Conservation (phyloP, 164 flowering plant species). For the Vitis cinerea region DNA sequence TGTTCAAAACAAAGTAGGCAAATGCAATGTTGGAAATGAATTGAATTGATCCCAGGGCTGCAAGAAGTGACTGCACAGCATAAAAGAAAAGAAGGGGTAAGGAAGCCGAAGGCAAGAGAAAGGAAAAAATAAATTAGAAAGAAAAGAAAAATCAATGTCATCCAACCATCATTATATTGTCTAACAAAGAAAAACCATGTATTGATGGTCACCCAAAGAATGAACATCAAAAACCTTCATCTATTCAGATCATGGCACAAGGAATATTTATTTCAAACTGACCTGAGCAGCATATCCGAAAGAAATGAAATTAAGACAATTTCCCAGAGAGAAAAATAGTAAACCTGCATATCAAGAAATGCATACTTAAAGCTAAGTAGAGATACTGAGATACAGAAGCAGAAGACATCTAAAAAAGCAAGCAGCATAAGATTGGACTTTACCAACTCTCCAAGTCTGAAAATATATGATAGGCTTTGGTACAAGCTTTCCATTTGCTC, state of each 20-base stretch:
- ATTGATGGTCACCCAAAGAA: not conserved
- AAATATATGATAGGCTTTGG: constrained; percentile 80
- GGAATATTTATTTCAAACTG: constrained; percentile 13
- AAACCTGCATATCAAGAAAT: constrained; percentile 55
- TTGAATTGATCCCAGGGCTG: constrained; percentile 94
- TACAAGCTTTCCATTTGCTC: constrained; percentile 49
- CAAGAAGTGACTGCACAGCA: constrained; percentile 85
- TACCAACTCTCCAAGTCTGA: constrained; percentile 96
- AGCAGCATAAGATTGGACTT: constrained; percentile 7
- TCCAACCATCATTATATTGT: not conserved
- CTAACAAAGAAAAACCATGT: not conserved
- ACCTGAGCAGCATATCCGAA: constrained; percentile 99
- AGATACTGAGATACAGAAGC: not conserved
- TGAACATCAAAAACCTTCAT: not conserved
- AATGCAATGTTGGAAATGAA: constrained; percentile 96
- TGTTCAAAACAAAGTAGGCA: constrained; percentile 85
- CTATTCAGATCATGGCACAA: not conserved
- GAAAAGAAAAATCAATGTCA: not conserved
- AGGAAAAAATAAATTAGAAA: not conserved
- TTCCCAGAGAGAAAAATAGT: constrained; percentile 78
- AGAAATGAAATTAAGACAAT: constrained; percentile 93
- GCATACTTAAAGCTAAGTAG: not conserved
- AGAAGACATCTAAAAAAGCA: not conserved
- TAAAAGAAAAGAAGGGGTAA: not conserved
- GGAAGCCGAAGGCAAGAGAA: not conserved